A percentile compares a stretch with the other conserved stretches of the same genome.
Evolutionary conservation across 2,329 filamentous ascomycete genomes (phyloP).

Genomic region (Conoideocrella luteorostrata): DNA sequence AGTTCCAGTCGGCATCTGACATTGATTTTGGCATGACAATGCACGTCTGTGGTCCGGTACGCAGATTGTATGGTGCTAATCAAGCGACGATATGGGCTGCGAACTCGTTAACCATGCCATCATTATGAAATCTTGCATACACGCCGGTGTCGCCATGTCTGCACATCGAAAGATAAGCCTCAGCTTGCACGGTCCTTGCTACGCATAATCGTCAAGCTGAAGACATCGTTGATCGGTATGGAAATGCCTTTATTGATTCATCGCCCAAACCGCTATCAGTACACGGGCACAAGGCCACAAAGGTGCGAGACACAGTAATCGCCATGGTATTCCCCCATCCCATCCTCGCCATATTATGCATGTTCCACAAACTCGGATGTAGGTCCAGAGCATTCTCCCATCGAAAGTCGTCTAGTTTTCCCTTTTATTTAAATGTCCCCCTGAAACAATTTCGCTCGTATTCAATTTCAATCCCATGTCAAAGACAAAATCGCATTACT

Average conservation of each 20-base stretch:
- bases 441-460: neutral
- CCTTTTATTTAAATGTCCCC: neutral
- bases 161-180: too few species aligned
- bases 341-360: neutral
- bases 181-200: too few species aligned
- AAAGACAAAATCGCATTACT: conserved; percentile 12
- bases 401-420: neutral
- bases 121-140: too few species aligned
- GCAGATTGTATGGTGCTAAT: too few species aligned
- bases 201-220: too few species aligned
- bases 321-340: neutral
- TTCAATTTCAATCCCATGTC: neutral
- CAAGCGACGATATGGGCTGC: too few species aligned
- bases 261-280: neutral
- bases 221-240: neutral
- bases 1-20: too few species aligned
- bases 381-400: neutral
- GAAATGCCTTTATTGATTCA: neutral
- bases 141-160: too few species aligned
- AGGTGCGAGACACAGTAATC: neutral
- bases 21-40: too few species aligned
- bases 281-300: neutral
- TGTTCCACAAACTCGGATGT: neutral
- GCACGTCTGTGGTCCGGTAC: too few species aligned
- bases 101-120: too few species aligned